phyloP scores from a whole-genome alignment of 106 monocot genomes.

The Allium fistulosum region DNA sequence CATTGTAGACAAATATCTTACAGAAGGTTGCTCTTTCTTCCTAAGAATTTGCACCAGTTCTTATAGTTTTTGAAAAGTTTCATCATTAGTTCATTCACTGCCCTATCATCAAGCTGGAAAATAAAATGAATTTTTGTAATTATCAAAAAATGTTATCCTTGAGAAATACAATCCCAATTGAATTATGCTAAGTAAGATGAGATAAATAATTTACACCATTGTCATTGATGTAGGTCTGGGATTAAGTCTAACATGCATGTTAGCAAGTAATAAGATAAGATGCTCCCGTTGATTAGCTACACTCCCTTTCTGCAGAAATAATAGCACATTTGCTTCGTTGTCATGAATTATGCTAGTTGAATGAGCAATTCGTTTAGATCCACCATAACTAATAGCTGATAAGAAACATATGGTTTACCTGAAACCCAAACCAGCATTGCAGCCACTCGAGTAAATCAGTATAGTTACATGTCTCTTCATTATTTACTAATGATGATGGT shows the following conservation, averaged over 20 bases:
- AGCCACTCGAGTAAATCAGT: slow-evolving; percentile 64
- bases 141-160: slow-evolving; percentile 1
- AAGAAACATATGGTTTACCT: slow-evolving; percentile 27
- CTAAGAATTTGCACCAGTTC: slow-evolving; percentile 74
- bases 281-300: slow-evolving; percentile 82
- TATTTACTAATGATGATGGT: slow-evolving; percentile 24
- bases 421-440: slow-evolving; percentile 73
- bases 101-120: slow-evolving; percentile 74
- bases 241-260: slow-evolving; percentile 52
- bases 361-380: no score
- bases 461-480: slow-evolving; percentile 12
- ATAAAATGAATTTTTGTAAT: not conserved
- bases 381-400: not conserved
- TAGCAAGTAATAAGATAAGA: slow-evolving; percentile 70
- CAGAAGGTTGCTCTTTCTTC: slow-evolving; percentile 56
- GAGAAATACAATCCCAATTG: not conserved
- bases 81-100: slow-evolving; percentile 52
- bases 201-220: slow-evolving; percentile 26
- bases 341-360: not conserved
- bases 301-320: slow-evolving; percentile 52
- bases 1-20: slow-evolving; percentile 16
- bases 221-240: slow-evolving; percentile 42
- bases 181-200: no score
- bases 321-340: slow-evolving; percentile 3
- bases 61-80: slow-evolving; percentile 60